A percentile compares a stretch with the other conserved stretches of the same genome.
These are phyloP conservation scores for Sphagnum magellanicum DNA, from an alignment of 228 moss, liverwort and hornwort genomes.

Conservation along the genomic window DNA sequence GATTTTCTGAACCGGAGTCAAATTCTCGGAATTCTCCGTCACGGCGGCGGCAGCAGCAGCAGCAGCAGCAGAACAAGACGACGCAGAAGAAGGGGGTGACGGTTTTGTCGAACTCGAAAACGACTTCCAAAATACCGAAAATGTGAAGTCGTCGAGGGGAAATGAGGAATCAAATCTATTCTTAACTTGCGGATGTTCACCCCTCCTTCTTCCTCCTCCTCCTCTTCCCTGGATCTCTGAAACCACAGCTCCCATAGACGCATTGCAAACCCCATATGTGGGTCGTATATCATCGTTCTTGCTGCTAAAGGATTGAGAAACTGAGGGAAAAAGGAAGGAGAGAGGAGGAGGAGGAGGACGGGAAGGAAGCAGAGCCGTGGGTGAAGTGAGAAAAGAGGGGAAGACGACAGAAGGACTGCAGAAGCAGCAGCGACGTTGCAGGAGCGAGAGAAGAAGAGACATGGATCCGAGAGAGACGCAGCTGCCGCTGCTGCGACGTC, in stretches of 20 bases:
- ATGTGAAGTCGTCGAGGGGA: background rate
- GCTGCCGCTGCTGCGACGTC: no score
- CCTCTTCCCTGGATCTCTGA: background rate
- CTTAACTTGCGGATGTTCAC: background rate
- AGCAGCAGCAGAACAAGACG: no score
- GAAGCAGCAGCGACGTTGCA: background rate
- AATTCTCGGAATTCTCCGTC: conserved; percentile 4
- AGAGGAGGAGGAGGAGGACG: conserved; percentile 2
- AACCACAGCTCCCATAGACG: background rate
- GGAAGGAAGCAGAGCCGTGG: background rate
- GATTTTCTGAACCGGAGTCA: conserved; percentile 33
- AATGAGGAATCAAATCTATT: background rate
- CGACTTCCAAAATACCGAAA: conserved; percentile 1
- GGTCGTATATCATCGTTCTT: conserved; percentile 4
- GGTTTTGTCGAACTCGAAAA: no score
- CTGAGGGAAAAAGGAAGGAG: background rate
- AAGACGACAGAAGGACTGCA: background rate
- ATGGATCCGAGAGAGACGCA: background rate
- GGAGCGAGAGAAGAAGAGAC: background rate
- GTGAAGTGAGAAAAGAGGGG: background rate
- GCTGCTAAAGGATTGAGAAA: background rate
- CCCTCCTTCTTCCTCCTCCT: background rate
- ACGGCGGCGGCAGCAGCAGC: no score
- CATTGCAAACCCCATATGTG: background rate
- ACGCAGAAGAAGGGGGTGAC: no score